These are phyloP conservation scores for Immersiella caudata DNA, from an alignment of 495 filamentous ascomycete species.

Conservation along the genomic window DNA sequence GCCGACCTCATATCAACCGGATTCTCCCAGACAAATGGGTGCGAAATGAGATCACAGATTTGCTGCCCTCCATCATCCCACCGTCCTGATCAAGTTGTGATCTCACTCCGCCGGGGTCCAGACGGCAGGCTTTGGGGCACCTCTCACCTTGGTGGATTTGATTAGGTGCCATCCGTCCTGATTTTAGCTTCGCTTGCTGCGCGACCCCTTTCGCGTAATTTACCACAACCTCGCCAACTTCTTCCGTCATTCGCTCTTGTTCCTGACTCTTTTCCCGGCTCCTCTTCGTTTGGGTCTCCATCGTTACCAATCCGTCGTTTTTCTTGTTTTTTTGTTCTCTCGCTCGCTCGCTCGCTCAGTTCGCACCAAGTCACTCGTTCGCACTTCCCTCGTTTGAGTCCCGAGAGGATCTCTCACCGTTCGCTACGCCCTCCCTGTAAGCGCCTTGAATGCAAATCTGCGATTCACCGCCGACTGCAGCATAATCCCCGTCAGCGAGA, in stretches of 20 bases:
- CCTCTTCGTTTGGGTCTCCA: neutral
- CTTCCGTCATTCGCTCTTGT: slow-evolving; percentile 31
- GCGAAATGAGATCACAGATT: slow-evolving; percentile 13
- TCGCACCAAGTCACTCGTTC: slow-evolving; percentile 20
- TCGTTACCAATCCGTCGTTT: neutral
- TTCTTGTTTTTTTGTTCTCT: slow-evolving; percentile 15
- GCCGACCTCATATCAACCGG: slow-evolving; percentile 13
- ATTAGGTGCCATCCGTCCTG: slow-evolving; percentile 15
- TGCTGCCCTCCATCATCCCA: neutral
- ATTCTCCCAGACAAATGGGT: neutral
- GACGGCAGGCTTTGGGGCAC: neutral
- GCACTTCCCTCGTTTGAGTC: slow-evolving; percentile 5
- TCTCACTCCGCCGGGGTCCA: slow-evolving; percentile 12
- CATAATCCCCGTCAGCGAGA: slow-evolving; percentile 4
- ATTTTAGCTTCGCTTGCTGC: slow-evolving; percentile 24
- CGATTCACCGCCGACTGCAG: slow-evolving; percentile 2
- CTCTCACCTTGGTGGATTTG: neutral
- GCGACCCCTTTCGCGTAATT: slow-evolving; percentile 19
- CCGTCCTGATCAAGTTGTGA: neutral
- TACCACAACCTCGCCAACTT: slow-evolving; percentile 22
- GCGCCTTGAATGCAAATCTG: neutral
- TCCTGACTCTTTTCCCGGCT: slow-evolving; percentile 21
- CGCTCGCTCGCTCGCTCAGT: slow-evolving; percentile 10
- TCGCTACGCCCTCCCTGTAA: slow-evolving; percentile 23
- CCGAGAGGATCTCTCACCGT: slow-evolving; percentile 19